Percentiles rank a stretch among this genome's conserved stretches.
These are phyloP conservation scores for Beauveria caledonica DNA, from an alignment of 2,329 filamentous ascomycete genomes.

Conservation along the genomic window DNA sequence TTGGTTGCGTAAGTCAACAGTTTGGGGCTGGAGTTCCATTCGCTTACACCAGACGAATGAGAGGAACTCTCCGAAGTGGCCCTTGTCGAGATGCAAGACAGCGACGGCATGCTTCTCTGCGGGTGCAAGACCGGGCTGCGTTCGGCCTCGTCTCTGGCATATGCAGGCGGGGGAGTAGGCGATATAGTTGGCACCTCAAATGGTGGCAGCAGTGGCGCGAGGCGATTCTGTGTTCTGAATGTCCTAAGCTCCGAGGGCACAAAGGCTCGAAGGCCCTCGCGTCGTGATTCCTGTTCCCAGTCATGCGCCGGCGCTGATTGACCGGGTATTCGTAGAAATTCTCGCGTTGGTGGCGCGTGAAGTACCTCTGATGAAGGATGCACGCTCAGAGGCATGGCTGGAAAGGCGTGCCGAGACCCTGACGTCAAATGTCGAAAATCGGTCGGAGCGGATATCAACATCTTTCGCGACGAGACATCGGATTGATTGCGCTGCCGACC, in stretches of 20 bases:
- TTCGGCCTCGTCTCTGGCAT: conserved; percentile 24
- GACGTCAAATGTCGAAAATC: conserved; percentile 53
- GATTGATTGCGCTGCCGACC: conserved; percentile 30
- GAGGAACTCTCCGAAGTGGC: conserved; percentile 18
- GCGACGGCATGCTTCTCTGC: conserved; percentile 12
- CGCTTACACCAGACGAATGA: neutral
- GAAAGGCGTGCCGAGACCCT: conserved; percentile 18
- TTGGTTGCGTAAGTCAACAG: conserved; percentile 15
- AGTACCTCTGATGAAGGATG: conserved; percentile 28
- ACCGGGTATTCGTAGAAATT: neutral
- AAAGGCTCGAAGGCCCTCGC: neutral
- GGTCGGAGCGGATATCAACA: conserved; percentile 49
- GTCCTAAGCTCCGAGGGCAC: conserved; percentile 49
- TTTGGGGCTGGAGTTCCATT: neutral
- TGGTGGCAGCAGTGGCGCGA: conserved; percentile 49
- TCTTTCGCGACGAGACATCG: conserved; percentile 39
- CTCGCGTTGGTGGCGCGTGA: conserved; percentile 10
- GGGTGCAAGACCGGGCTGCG: conserved; percentile 19
- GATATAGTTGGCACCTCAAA: conserved; percentile 34
- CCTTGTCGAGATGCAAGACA: conserved; percentile 46
- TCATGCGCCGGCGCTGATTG: neutral
- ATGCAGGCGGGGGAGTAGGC: conserved; percentile 31
- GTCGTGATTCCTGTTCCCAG: conserved; percentile 14
- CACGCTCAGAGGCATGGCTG: neutral
- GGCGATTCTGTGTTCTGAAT: conserved; percentile 30